These are phyloP conservation scores for Aureobasidium zeae DNA, from an alignment of 2,329 filamentous ascomycete genomes.

Conservation along the genomic window DNA sequence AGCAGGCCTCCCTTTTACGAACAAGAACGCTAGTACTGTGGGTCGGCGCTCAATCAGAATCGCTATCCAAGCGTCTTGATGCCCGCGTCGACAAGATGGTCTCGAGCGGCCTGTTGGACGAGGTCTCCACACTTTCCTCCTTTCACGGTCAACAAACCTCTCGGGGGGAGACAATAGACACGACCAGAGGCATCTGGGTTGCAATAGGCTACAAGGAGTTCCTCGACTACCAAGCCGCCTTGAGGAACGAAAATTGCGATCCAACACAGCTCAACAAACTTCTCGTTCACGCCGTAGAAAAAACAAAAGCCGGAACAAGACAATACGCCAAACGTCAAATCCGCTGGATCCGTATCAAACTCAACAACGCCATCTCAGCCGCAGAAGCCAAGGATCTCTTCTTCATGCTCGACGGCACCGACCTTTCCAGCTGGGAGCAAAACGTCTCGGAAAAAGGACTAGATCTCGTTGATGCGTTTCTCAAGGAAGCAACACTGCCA, in stretches of 20 bases:
- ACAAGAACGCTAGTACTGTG: slow-evolving; percentile 67
- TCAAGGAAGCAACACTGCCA: slow-evolving; percentile 49
- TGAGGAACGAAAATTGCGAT: slow-evolving; percentile 24
- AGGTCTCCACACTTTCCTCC: slow-evolving; percentile 47
- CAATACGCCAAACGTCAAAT: slow-evolving; percentile 81
- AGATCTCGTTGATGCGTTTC: slow-evolving; percentile 53
- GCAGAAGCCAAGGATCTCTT: slow-evolving; percentile 48
- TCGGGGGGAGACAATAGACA: slow-evolving; percentile 50
- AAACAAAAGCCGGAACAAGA: slow-evolving; percentile 71
- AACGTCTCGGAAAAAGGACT: slow-evolving; percentile 59
- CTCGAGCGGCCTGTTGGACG: slow-evolving; percentile 51
- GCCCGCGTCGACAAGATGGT: slow-evolving; percentile 79
- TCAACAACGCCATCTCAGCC: slow-evolving; percentile 58
- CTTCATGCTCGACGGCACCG: slow-evolving; percentile 73
- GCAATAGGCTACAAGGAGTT: slow-evolving; percentile 96
- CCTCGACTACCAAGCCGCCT: slow-evolving; percentile 52
- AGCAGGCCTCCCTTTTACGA: slow-evolving; percentile 17
- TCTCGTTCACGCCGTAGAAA: slow-evolving; percentile 54
- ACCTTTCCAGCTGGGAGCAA: slow-evolving; percentile 51
- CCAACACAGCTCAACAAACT: slow-evolving; percentile 44
- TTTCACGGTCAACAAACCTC: slow-evolving; percentile 29
- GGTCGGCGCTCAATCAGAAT: slow-evolving; percentile 66
- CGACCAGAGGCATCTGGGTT: slow-evolving; percentile 82
- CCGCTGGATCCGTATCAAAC: slow-evolving; percentile 77
- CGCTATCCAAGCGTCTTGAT: slow-evolving; percentile 62